Evolutionary conservation across 1,284 basidiomycete genomes (phyloP).

Genomic region (Trichosporon sp.): DNA sequence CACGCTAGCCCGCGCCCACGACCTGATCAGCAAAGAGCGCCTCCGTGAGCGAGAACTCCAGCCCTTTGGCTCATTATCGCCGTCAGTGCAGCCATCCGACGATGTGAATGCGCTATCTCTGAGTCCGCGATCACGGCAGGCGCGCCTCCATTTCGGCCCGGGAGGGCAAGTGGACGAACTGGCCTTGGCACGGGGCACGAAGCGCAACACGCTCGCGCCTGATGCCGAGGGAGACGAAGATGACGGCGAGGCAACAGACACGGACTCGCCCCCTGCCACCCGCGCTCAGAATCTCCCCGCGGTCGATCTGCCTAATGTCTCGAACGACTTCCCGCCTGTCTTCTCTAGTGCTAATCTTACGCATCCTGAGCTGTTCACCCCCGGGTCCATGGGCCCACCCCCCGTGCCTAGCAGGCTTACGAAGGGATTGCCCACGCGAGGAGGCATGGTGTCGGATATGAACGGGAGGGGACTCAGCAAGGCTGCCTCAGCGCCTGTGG

Average conservation of each 20-base stretch:
- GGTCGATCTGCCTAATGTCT: background rate
- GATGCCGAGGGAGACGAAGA: background rate
- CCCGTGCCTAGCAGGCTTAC: constrained; percentile 12
- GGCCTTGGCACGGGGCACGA: constrained; percentile 12
- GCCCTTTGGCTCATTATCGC: constrained; percentile 21
- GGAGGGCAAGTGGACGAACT: constrained; percentile 23
- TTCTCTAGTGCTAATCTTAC: constrained; percentile 30
- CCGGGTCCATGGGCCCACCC: constrained; percentile 9
- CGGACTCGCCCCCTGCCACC: constrained; percentile 4
- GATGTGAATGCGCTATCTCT: constrained; percentile 9
- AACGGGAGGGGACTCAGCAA: constrained; percentile 25
- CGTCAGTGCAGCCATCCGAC: background rate
- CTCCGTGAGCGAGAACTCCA: constrained; percentile 27
- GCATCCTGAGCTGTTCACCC: constrained; percentile 30
- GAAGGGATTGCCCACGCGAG: constrained; percentile 6
- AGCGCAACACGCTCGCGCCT: constrained; percentile 4
- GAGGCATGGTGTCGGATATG: background rate
- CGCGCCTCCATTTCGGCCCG: constrained; percentile 4
- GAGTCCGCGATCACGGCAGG: constrained; percentile 9
- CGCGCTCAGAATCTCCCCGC: background rate
- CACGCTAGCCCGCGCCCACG: constrained; percentile 23
- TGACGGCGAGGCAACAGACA: constrained; percentile 1
- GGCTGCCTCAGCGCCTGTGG: constrained; percentile 39
- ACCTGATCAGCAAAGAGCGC: constrained; percentile 30
- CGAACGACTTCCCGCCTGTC: constrained; percentile 39